Conservation (phyloP, 2,329 filamentous ascomycete species). For the Fonsecaea monophora region DNA sequence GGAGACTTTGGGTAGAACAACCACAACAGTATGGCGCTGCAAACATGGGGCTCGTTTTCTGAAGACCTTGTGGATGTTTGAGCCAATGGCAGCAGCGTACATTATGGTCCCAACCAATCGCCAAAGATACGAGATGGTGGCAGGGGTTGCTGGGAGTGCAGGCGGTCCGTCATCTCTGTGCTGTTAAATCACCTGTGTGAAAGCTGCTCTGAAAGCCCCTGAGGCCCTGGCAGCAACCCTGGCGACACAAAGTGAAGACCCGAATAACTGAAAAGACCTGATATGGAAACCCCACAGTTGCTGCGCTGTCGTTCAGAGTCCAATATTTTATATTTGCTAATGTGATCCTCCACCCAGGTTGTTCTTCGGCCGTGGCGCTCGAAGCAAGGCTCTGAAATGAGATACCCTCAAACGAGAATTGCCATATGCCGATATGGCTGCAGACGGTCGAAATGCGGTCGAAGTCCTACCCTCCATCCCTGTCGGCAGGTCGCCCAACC, state of each 20-base stretch:
- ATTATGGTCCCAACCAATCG: constrained; percentile 11
- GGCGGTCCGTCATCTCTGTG: constrained; percentile 2
- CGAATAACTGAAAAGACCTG: constrained; percentile 38
- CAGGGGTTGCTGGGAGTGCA: constrained; percentile 26
- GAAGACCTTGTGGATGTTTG: constrained; percentile 15
- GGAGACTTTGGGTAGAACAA: constrained; percentile 35
- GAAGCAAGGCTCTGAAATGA: neutral
- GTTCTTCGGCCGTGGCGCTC: neutral
- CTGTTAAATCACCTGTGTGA: neutral
- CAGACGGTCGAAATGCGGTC: neutral
- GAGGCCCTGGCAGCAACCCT: constrained; percentile 19
- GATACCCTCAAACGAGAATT: neutral
- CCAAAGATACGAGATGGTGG: neutral
- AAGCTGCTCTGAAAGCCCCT: constrained; percentile 10
- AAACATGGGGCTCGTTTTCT: constrained; percentile 36
- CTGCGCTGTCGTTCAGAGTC: neutral
- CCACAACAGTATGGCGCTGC: constrained; percentile 24
- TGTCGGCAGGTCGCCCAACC: neutral
- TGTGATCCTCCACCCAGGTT: neutral
- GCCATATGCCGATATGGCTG: neutral
- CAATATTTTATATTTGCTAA: neutral
- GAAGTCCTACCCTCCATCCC: neutral
- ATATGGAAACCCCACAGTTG: constrained; percentile 9
- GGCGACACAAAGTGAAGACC: constrained; percentile 36
- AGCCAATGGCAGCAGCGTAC: constrained; percentile 40